These are phyloP conservation scores for Venturia nashicola DNA, from an alignment of 2,329 filamentous ascomycete genomes.

Conservation along the genomic window DNA sequence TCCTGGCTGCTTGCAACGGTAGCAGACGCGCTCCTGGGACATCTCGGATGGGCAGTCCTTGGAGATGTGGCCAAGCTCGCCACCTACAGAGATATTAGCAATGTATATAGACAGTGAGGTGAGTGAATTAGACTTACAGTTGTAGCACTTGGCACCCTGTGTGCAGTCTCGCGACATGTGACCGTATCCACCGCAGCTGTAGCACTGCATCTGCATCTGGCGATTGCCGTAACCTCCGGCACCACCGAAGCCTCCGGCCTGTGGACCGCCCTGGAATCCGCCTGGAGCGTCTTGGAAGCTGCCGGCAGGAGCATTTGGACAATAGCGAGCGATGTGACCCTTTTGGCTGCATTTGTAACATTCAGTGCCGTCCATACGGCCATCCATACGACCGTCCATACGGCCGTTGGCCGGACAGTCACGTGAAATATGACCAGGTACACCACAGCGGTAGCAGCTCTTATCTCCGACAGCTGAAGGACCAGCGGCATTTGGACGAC, in stretches of 20 bases:
- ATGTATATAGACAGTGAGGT: conserved; percentile 10
- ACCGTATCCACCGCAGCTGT: conserved; percentile 92
- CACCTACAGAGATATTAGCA: conserved; percentile 34
- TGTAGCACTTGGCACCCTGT: conserved; percentile 99
- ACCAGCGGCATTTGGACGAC: conserved; percentile 29
- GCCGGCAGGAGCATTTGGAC: conserved; percentile 46
- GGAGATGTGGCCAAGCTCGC: conserved; percentile 86
- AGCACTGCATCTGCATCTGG: conserved; percentile 43
- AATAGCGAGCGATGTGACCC: conserved; percentile 92
- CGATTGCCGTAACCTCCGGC: conserved; percentile 40
- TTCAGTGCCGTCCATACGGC: conserved; percentile 41
- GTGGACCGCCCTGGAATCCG: conserved; percentile 27
- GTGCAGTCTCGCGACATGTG: conserved; percentile 98
- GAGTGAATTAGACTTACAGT: conserved; percentile 49
- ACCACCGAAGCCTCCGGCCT: conserved; percentile 34
- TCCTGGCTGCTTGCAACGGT: conserved; percentile 81
- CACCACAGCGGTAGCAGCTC: conserved; percentile 38
- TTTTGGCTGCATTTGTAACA: conserved; percentile 98
- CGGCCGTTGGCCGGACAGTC: conserved; percentile 52
- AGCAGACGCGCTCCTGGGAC: conserved; percentile 88
- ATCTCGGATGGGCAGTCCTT: conserved; percentile 87
- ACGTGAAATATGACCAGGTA: conserved; percentile 85
- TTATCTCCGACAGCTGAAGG: conserved; percentile 59
- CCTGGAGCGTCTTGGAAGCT: conserved; percentile 19
- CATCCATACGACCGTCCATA: conserved; percentile 32